phyloP scores from a whole-genome alignment of 2,329 filamentous ascomycete species.

The Cercospora sojina region DNA sequence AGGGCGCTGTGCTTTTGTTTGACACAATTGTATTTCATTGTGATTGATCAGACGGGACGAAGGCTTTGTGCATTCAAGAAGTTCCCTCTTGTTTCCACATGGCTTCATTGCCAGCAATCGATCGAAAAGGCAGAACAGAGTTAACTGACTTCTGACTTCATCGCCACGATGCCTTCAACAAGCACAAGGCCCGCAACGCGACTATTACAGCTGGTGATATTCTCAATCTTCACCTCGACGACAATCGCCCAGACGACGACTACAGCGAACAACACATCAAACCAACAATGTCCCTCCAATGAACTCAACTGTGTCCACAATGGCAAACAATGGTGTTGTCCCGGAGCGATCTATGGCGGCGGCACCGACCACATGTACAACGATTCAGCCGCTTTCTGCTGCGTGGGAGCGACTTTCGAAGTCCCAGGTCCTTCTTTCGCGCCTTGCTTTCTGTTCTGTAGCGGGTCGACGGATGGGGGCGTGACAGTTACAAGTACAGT shows the following conservation, averaged over 20 bases:
- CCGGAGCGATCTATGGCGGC: background rate
- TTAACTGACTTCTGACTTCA: background rate
- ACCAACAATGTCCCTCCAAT: background rate
- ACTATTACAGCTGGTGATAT: background rate
- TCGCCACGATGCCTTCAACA: background rate
- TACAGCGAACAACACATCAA: background rate
- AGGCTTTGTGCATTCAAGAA: background rate
- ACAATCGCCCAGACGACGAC: background rate
- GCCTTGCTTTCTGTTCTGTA: background rate
- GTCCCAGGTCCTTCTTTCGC: background rate
- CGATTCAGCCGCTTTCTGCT: background rate
- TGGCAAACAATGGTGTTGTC: constrained; percentile 3
- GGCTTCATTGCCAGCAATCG: background rate
- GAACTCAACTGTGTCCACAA: background rate
- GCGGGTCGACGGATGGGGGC: background rate
- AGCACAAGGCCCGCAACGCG: background rate
- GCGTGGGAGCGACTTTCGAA: background rate
- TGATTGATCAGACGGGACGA: background rate
- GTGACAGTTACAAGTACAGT: background rate
- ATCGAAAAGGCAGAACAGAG: background rate
- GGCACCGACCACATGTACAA: background rate
- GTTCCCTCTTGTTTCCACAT: background rate
- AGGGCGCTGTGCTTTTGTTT: background rate
- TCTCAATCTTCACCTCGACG: background rate
- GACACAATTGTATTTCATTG: background rate